A percentile compares a stretch with the other conserved stretches of the same genome.
phyloP scores from a whole-genome alignment of 352 stramenopile genomes.

The Thraustochytrium striatum region DNA sequence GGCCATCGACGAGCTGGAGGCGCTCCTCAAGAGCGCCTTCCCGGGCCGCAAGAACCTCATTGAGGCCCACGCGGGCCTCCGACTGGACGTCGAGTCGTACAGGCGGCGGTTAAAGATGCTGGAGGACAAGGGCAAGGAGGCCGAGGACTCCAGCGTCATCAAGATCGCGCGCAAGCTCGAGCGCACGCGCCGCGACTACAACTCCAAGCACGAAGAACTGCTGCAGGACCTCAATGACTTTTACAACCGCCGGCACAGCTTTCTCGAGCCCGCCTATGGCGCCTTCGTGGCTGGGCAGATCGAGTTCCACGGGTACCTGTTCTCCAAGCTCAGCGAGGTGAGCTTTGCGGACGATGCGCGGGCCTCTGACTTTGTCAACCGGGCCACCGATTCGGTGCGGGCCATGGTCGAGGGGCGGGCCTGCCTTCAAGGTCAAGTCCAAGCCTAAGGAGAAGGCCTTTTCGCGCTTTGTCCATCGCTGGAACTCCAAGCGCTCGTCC shows the following conservation, averaged over 20 bases:
- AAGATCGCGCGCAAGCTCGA: constrained; percentile 30
- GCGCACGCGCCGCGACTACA: background rate
- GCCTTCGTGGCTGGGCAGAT: constrained; percentile 32
- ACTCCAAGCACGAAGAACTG: background rate
- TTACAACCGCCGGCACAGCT: background rate
- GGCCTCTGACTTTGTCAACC: background rate
- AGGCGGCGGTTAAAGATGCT: background rate
- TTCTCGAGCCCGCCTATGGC: constrained; percentile 19
- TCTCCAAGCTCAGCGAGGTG: background rate
- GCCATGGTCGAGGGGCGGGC: background rate
- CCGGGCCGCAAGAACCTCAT: background rate
- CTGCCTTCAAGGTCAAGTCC: background rate
- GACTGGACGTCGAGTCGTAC: constrained; percentile 36
- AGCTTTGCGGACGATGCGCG: background rate
- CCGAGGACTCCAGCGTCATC: background rate
- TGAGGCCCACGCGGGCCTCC: constrained; percentile 5
- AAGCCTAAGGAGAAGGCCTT: constrained; percentile 1
- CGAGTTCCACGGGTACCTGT: constrained; percentile 17
- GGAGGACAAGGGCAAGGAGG: constrained; percentile 12
- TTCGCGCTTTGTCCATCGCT: background rate
- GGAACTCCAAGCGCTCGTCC: background rate
- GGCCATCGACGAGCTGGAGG: constrained; percentile 16
- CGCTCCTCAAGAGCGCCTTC: constrained; percentile 4
- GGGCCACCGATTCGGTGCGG: background rate
- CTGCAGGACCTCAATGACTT: background rate